A percentile compares a stretch with the other conserved stretches of the same genome.
These are phyloP conservation scores for Arabidopsis arenosa DNA, from an alignment of 345 rosid genomes.

Conservation along the genomic window DNA sequence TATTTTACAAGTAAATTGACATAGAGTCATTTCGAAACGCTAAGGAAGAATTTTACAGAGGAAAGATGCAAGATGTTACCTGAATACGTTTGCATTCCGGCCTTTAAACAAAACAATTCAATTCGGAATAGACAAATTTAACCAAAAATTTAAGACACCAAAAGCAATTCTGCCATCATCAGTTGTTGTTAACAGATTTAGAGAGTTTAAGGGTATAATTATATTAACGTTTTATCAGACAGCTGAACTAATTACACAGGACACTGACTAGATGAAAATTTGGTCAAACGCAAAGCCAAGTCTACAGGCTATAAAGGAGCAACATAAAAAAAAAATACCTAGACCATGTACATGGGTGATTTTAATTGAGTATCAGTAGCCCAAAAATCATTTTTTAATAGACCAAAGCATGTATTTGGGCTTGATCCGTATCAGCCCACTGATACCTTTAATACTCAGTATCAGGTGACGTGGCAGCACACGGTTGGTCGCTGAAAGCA, in stretches of 20 bases:
- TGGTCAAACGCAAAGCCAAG: neutral
- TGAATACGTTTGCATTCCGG: slow-evolving; percentile 99
- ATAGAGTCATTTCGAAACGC: neutral
- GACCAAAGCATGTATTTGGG: too few species aligned
- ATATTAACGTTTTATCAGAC: neutral
- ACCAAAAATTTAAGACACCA: neutral
- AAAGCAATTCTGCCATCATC: slow-evolving; percentile 7
- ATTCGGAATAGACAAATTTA: slow-evolving; percentile 10
- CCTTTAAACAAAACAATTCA: slow-evolving; percentile 52
- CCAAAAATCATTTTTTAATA: too few species aligned
- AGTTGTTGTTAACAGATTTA: neutral
- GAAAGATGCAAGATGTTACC: slow-evolving; percentile 47
- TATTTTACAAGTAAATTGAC: slow-evolving; percentile 29
- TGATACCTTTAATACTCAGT: too few species aligned
- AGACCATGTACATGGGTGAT: too few species aligned
- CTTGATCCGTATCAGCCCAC: too few species aligned
- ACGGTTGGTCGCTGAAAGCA: too few species aligned
- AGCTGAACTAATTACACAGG: neutral
- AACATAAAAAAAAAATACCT: too few species aligned
- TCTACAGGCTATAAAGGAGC: neutral
- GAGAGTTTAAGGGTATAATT: neutral
- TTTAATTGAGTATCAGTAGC: too few species aligned
- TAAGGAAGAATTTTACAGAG: slow-evolving; percentile 14
- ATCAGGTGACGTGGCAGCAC: too few species aligned
- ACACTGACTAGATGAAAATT: neutral